phyloP scores from a whole-genome alignment of 345 rosid species.

The Arabidopsis arenosa region DNA sequence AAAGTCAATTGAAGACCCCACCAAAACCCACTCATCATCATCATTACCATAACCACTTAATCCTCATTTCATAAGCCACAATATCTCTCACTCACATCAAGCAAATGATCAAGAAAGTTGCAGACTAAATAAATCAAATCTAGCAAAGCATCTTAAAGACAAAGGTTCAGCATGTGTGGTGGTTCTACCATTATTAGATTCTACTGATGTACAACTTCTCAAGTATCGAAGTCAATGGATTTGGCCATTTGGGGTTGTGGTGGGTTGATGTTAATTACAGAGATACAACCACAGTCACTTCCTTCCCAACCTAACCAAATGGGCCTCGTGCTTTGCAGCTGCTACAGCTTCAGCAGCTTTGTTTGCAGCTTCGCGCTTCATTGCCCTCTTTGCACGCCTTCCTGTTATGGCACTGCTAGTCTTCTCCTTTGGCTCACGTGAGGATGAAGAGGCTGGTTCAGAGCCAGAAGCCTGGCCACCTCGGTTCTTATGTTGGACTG shows the following conservation, averaged over 20 bases:
- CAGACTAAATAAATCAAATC: slow-evolving; percentile 9
- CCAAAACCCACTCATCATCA: slow-evolving; percentile 31
- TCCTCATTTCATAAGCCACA: slow-evolving; percentile 11
- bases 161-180: slow-evolving; percentile 7
- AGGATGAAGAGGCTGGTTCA: slow-evolving; percentile 50
- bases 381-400: slow-evolving; percentile 86
- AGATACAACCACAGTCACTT: slow-evolving; percentile 39
- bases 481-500: slow-evolving; percentile 47
- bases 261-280: slow-evolving; percentile 29
- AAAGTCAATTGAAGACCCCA: slow-evolving; percentile 42
- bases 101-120: slow-evolving; percentile 22
- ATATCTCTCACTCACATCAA: slow-evolving; percentile 9
- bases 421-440: slow-evolving; percentile 65
- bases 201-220: slow-evolving; percentile 40
- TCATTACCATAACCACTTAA: slow-evolving; percentile 35
- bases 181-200: slow-evolving; percentile 39
- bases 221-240: slow-evolving; percentile 16
- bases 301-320: slow-evolving; percentile 47
- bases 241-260: not conserved
- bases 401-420: slow-evolving; percentile 57
- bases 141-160: slow-evolving; percentile 24
- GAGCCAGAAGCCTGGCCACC: slow-evolving; percentile 55
- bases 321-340: slow-evolving; percentile 48
- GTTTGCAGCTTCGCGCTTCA: slow-evolving; percentile 93
- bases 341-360: slow-evolving; percentile 70